Evolutionary conservation across 2,329 filamentous ascomycete genomes (phyloP).

Genomic region (Amesomyces nigricolor): DNA sequence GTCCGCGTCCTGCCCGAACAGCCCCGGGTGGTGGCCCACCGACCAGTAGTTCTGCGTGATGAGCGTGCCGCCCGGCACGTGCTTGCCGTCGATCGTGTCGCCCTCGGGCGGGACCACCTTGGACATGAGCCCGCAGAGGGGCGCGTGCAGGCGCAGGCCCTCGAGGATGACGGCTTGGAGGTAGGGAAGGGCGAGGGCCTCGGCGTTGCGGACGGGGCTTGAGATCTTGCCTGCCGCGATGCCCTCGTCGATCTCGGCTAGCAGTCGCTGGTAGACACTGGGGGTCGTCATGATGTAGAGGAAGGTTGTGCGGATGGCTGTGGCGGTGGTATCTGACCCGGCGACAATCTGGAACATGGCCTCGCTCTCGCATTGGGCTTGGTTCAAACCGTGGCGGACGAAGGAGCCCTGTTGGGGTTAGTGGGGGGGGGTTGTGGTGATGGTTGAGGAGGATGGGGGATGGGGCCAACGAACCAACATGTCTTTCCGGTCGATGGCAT

Average conservation of each 20-base stretch:
- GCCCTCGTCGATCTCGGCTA: constrained; percentile 20
- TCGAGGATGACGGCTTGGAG: constrained; percentile 28
- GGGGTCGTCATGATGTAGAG: constrained; percentile 28
- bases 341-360: constrained; percentile 25
- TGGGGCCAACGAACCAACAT: constrained; percentile 38
- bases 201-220: constrained; percentile 15
- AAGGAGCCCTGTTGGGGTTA: constrained; percentile 16
- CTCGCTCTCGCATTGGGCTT: constrained; percentile 20
- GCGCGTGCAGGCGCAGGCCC: constrained; percentile 22
- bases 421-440: not conserved
- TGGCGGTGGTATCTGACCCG: constrained; percentile 30
- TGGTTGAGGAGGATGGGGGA: too few relatives aligned
- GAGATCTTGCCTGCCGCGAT: constrained; percentile 14
- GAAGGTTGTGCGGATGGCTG: constrained; percentile 26
- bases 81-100: constrained; percentile 28
- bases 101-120: constrained; percentile 29
- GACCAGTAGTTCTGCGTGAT: constrained; percentile 22
- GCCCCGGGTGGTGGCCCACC: constrained; percentile 16
- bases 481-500: constrained; percentile 40
- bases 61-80: constrained; percentile 29
- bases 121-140: constrained; percentile 23
- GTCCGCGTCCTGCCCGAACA: constrained; percentile 36
- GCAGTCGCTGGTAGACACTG: constrained; percentile 23
- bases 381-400: constrained; percentile 20
- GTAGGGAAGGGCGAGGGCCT: constrained; percentile 21